Conservation (phyloP, 306 rosid species). For the Prunus mira region DNA sequence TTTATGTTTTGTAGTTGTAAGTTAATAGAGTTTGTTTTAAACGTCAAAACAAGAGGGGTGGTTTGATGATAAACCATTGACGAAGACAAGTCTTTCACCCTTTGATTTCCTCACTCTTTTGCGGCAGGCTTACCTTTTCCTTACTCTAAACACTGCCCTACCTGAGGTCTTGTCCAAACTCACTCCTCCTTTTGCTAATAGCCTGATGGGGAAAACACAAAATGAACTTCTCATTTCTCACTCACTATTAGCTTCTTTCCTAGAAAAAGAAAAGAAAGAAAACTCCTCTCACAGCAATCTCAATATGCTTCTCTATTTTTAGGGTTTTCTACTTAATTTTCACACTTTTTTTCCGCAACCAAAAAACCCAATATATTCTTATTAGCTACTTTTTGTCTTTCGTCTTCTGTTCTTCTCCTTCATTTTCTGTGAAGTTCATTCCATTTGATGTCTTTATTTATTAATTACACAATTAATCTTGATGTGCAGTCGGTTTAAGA, state of each 20-base stretch:
- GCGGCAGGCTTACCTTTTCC: conserved; percentile 28
- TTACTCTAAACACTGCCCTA: conserved; percentile 32
- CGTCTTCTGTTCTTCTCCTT: background rate
- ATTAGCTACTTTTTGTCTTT: background rate
- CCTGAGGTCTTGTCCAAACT: conserved; percentile 21
- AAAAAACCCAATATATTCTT: background rate
- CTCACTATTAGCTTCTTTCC: conserved; percentile 1
- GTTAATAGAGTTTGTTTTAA: conserved; percentile 7
- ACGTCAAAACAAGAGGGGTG: conserved; percentile 31
- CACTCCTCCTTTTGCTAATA: conserved; percentile 4
- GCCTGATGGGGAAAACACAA: conserved; percentile 14
- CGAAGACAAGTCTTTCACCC: conserved; percentile 54
- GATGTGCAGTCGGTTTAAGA: background rate
- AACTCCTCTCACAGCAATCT: background rate
- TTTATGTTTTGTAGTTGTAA: background rate
- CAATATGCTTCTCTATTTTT: background rate
- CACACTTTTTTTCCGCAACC: background rate
- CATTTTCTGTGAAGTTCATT: background rate
- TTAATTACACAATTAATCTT: background rate
- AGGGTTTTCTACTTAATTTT: background rate
- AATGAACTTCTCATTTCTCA: background rate
- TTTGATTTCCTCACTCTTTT: conserved; percentile 30
- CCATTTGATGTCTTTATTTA: background rate
- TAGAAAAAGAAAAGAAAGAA: background rate
- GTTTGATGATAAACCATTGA: conserved; percentile 32